Conservation (phyloP, 805 yeast genomes). For the Clavispora vitiphila region DNA sequence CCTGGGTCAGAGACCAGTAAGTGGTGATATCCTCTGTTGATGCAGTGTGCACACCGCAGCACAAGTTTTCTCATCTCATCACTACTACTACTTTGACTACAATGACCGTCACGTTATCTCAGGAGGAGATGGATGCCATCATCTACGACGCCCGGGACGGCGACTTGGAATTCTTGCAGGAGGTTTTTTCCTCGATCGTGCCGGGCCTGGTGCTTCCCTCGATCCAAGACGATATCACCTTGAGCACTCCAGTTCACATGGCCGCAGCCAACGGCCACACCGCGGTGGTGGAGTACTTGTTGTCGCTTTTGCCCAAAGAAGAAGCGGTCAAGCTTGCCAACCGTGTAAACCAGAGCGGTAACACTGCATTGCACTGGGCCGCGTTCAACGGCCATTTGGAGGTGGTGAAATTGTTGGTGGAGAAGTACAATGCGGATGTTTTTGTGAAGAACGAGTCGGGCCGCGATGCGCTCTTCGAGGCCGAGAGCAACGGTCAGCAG, state of each 20-base stretch:
- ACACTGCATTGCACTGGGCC: constrained; percentile 97
- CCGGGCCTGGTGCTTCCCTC: constrained; percentile 33
- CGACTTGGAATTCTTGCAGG: constrained; percentile 70
- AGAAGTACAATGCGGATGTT: constrained; percentile 74
- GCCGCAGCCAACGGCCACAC: constrained; percentile 93
- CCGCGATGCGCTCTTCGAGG: constrained; percentile 85
- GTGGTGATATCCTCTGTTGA: not conserved
- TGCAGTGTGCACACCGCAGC: not conserved
- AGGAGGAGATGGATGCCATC: constrained; percentile 80
- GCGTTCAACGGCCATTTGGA: constrained; percentile 79
- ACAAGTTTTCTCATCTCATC: not conserved
- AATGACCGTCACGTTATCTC: constrained; percentile 33
- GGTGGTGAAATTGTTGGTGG: constrained; percentile 65
- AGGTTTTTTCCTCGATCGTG: constrained; percentile 56
- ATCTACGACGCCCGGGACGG: constrained; percentile 84
- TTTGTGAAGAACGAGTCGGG: constrained; percentile 67
- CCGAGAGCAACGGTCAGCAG: constrained; percentile 71
- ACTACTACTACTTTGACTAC: not conserved
- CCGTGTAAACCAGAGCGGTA: constrained; percentile 68
- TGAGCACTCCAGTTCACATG: constrained; percentile 83
- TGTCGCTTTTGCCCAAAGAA: constrained; percentile 42
- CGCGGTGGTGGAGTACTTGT: constrained; percentile 57
- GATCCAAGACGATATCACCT: constrained; percentile 59
- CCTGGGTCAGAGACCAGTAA: no score
- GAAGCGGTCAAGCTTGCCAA: constrained; percentile 36